Evolutionary conservation across 352 stramenopile genomes (phyloP), one percentile per base, ranked within the genome.

Genomic region (Phytophthora chlamydospora): DNA sequence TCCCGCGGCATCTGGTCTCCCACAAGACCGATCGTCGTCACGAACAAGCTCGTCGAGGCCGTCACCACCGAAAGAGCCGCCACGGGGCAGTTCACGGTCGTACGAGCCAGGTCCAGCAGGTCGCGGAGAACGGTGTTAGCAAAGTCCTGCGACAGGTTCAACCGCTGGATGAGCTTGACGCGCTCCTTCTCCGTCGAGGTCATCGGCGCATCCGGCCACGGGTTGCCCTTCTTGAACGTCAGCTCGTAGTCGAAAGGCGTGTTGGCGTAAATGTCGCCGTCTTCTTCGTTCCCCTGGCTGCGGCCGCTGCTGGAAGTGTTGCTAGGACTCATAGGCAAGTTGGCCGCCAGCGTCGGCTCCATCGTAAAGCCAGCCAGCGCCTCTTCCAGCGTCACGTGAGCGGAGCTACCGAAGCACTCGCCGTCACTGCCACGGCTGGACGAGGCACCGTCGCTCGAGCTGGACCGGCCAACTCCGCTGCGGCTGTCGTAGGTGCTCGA

Each of bases 61-160:
- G 80, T 86, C 55, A 95, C 77, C 41, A 93, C 78, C 2, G 75
- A 82, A 21, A 95, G 65, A 7, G 80, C 82, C 12, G 80, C 86
- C 10, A 93, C 84, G 14, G 80, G 76, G 43, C 86, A 95, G 51
- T 75, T 77, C 24, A 88, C 75, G 40, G 78, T 90, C 49, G 79
- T 83, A 49, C 78, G 59, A n/a, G 84, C 83, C 32, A 95, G 65
- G 24, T 91, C 76, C 32, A 95, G 66, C 50, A 93, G 67, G 29
- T 90, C 83, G 27, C 88, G 83, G 44, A 93, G 72, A 50, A 83
- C 62, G 13, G 82, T 82, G 48, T 90, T 87, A 43, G 83, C 85
- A 56, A 89, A 92, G 36, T 89, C 75, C 54, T 91, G 78, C 34
- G 85, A 89, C 27, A 95, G 73, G 57, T 91, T 90, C 46, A 95